Conservation (phyloP, 2,329 filamentous ascomycete genomes). For the Verticillium tricorpus region DNA sequence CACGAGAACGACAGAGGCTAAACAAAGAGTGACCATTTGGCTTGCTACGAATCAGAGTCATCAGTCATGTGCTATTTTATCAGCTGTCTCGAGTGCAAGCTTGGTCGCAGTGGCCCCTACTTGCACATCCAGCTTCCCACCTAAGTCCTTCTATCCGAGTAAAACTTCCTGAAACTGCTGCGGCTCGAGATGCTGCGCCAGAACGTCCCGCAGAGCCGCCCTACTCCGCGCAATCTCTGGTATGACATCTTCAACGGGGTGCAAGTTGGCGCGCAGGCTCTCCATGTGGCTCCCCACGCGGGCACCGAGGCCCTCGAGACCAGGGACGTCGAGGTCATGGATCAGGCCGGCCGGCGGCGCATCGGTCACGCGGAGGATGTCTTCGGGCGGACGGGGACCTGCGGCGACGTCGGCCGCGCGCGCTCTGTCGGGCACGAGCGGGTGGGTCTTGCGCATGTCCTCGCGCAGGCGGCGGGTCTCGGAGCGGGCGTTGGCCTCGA, state of each 20-base stretch:
- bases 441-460: constrained; percentile 43
- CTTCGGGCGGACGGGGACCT: neutral
- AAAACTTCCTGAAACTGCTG: constrained; percentile 44
- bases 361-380: neutral
- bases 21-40: neutral
- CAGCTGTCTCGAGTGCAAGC: neutral
- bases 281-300: constrained; percentile 53
- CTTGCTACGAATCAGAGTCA: neutral
- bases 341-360: neutral
- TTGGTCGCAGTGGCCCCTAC: no score
- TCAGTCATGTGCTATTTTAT: neutral
- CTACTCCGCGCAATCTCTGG: constrained; percentile 43
- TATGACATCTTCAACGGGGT: constrained; percentile 47
- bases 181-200: constrained; percentile 40
- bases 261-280: constrained; percentile 49
- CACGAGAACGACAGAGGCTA: neutral
- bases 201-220: constrained; percentile 43
- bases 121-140: neutral
- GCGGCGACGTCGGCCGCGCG: neutral
- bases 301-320: constrained; percentile 37
- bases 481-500: constrained; percentile 53
- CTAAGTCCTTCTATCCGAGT: constrained; percentile 27
- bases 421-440: constrained; percentile 36
- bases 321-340: constrained; percentile 35
- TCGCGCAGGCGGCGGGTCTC: constrained; percentile 49